Percentiles rank a stretch among this genome's conserved stretches.
phyloP scores from a whole-genome alignment of 2,329 filamentous ascomycete species.

The Fusarium lateritium region DNA sequence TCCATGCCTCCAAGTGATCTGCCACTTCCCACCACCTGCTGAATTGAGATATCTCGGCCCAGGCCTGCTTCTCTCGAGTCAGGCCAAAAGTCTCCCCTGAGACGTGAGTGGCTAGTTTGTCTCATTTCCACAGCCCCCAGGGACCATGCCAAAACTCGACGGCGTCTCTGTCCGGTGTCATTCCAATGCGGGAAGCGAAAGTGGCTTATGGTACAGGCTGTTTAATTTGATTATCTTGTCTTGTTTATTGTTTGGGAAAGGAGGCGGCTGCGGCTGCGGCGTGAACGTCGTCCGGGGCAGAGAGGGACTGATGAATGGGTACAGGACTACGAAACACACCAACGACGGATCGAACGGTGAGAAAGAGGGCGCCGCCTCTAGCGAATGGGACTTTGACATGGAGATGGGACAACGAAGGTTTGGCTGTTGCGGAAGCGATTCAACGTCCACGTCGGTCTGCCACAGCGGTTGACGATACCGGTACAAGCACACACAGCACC shows the following conservation, averaged over 20 bases:
- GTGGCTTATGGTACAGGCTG: constrained; percentile 13
- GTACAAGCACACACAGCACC: background rate
- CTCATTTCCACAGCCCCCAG: constrained; percentile 39
- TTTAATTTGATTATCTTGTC: constrained; percentile 27
- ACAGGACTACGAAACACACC: constrained; percentile 31
- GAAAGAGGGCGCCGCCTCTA: constrained; percentile 30
- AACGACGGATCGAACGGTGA: constrained; percentile 37
- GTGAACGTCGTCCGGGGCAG: constrained; percentile 28
- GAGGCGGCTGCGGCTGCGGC: constrained; percentile 26
- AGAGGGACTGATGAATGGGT: background rate
- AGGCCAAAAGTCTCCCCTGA: constrained; percentile 18
- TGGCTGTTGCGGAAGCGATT: constrained; percentile 6
- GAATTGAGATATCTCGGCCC: background rate
- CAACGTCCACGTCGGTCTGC: constrained; percentile 11
- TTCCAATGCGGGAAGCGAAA: constrained; percentile 35
- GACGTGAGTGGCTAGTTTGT: constrained; percentile 29
- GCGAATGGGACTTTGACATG: constrained; percentile 24
- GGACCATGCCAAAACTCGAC: constrained; percentile 20
- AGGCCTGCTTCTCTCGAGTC: constrained; percentile 19
- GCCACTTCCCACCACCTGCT: constrained; percentile 20
- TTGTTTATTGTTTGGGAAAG: constrained; percentile 39
- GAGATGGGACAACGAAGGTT: constrained; percentile 16
- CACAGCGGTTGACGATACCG: constrained; percentile 11
- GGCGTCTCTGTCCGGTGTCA: constrained; percentile 16
- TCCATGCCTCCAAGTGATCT: constrained; percentile 1